Percentiles rank a stretch among this genome's conserved stretches.
phyloP scores from a whole-genome alignment of 768 basidiomycete species.

The Paxillus rubicundulus region DNA sequence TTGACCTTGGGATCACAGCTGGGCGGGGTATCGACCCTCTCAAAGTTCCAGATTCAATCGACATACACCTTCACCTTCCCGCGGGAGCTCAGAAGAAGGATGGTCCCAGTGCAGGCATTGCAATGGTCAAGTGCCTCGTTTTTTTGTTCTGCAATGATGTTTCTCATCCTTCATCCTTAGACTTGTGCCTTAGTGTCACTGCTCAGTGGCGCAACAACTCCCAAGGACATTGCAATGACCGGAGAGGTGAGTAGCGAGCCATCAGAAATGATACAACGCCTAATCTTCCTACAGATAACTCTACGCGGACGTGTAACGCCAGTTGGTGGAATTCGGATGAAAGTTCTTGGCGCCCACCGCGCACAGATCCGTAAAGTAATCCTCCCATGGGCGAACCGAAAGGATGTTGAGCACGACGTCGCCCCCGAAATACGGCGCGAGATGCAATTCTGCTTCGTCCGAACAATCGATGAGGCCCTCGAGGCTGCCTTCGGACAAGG shows the following conservation, averaged over 20 bases:
- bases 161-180: conserved; percentile 31
- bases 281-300: conserved; percentile 54
- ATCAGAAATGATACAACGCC: neutral
- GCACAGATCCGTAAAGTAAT: conserved; percentile 82
- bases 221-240: conserved; percentile 80
- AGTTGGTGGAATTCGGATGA: conserved; percentile 91
- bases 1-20: conserved; percentile 74
- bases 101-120: conserved; percentile 87
- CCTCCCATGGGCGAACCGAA: conserved; percentile 79
- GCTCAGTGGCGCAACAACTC: conserved; percentile 71
- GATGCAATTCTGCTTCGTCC: conserved; percentile 82
- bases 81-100: conserved; percentile 92
- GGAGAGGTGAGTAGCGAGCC: conserved; percentile 59
- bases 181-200: conserved; percentile 86
- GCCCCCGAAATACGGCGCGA: conserved; percentile 67
- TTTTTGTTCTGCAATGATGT: neutral
- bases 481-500: conserved; percentile 81
- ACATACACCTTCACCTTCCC: conserved; percentile 87
- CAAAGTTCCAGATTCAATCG: conserved; percentile 67
- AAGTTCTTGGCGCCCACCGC: conserved; percentile 85
- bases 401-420: conserved; percentile 86
- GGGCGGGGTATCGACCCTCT: conserved; percentile 70
- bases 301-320: conserved; percentile 78
- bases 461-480: conserved; percentile 74
- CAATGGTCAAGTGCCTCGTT: conserved; percentile 56